phyloP scores from a whole-genome alignment of 116 monocot genomes.

The Phalaenopsis hybrid region DNA sequence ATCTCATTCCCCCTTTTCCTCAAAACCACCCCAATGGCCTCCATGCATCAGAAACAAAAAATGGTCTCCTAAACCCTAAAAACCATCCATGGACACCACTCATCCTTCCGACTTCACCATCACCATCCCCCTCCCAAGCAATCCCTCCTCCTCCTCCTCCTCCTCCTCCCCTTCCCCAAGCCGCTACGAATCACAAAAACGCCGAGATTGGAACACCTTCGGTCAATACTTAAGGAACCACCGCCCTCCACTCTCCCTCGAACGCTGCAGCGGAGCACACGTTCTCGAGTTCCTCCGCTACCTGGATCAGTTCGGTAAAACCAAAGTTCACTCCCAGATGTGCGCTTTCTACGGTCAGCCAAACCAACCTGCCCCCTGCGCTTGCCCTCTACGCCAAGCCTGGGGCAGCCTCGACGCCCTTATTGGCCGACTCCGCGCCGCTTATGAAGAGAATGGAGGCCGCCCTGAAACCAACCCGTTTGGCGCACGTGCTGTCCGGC shows the following conservation, averaged over 20 bases:
- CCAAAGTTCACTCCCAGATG: conserved; percentile 26
- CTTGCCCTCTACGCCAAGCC: conserved; percentile 39
- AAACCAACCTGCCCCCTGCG: conserved; percentile 28
- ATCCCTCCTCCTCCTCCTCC: neutral
- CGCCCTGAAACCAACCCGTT: conserved; percentile 33
- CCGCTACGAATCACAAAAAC: conserved; percentile 59
- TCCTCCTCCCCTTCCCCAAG: conserved; percentile 16
- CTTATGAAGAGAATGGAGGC: conserved; percentile 38
- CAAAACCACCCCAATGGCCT: no score
- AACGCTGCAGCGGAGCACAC: conserved; percentile 40
- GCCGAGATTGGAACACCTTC: conserved; percentile 62
- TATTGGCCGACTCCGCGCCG: conserved; percentile 39
- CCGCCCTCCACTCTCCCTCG: conserved; percentile 44
- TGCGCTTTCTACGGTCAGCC: conserved; percentile 43
- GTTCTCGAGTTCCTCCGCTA: conserved; percentile 40
- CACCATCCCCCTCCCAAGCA: neutral
- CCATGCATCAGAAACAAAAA: no score
- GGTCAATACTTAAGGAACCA: conserved; percentile 54
- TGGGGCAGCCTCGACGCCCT: conserved; percentile 42
- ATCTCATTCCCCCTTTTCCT: no score
- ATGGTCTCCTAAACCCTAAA: no score
- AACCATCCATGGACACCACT: neutral
- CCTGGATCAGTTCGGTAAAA: conserved; percentile 40
- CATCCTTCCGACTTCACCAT: neutral
- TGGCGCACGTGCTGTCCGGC: conserved; percentile 27